A percentile compares a stretch with the other conserved stretches of the same genome.
phyloP scores from a whole-genome alignment of 176 grass and related monocot genomes.

The Elaeis guineensis region DNA sequence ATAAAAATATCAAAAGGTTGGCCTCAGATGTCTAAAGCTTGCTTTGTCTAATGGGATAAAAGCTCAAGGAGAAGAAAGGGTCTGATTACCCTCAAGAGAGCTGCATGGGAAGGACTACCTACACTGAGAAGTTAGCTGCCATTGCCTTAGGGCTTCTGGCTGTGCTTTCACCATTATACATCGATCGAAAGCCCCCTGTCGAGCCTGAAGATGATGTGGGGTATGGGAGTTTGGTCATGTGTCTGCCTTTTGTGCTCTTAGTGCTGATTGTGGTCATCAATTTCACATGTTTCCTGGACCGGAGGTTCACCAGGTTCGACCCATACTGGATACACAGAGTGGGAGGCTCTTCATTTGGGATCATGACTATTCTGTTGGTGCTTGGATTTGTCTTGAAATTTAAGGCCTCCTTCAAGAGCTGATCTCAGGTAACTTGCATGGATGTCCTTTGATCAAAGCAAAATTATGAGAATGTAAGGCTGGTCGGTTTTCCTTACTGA shows the following conservation, averaged over 20 bases:
- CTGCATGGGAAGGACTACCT: constrained; percentile 50
- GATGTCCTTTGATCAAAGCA: not conserved
- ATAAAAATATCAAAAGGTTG: constrained; percentile 21
- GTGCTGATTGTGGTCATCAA: constrained; percentile 65
- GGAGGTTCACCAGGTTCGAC: constrained; percentile 67
- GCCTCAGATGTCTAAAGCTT: constrained; percentile 27
- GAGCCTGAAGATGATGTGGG: constrained; percentile 38
- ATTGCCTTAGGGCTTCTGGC: constrained; percentile 55
- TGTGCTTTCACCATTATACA: constrained; percentile 83
- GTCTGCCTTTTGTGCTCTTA: constrained; percentile 63
- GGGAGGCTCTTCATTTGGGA: constrained; percentile 75
- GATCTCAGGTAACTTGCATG: not conserved
- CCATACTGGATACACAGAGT: constrained; percentile 94
- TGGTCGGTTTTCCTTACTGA: no score
- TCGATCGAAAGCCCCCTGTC: constrained; percentile 32
- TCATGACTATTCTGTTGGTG: constrained; percentile 66
- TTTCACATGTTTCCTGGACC: constrained; percentile 67
- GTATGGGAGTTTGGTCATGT: constrained; percentile 29
- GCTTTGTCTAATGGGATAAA: constrained; percentile 26
- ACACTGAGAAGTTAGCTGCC: constrained; percentile 57
- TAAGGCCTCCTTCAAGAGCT: constrained; percentile 51
- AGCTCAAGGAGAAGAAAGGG: constrained; percentile 11
- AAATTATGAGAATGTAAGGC: not conserved
- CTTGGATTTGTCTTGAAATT: constrained; percentile 94
- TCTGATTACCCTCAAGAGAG: constrained; percentile 1